Evolutionary conservation across 2,329 filamentous ascomycete species (phyloP), one percentile per base, ranked within the genome.

Genomic region (Thielaviopsis punctulata): DNA sequence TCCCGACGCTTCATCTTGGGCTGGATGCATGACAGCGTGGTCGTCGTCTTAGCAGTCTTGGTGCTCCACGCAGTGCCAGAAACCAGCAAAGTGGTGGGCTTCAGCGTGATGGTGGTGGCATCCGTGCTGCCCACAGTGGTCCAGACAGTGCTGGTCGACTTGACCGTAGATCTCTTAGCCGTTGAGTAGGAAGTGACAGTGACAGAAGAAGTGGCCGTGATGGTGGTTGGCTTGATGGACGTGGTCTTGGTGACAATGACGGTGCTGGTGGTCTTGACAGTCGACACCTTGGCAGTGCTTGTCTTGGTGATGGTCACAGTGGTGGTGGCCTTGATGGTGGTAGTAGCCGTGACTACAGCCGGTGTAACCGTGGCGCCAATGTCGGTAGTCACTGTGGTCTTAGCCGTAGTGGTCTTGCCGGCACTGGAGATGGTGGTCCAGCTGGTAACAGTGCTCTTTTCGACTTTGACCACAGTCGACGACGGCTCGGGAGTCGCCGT

Each of bases 121-220:
- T 50, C 48, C 19, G 39, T 50, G 39, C 48, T 50, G 33, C 48
- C 48, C 18, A 50, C 39, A 4, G 48, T 50, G 36, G 27, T 50
- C 9, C 25, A 27, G 5, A 50, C 39, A 21, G 48, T 50, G 41
- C 48, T 50, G 4, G 48, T 50, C 1, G 48, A 25, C 15, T 18
- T 23, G 19, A 45, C 9, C 1, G 48, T 50, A 24, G 48, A 9
- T 23, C 12, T 15, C 36, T 50, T 50, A n/a, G 48, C 39, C 13
- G 48, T 50, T 3, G 22, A 44, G 6, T 12, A 9, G 9, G 4
- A 4, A 12, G 30, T 33, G 30, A 33, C 10, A 13, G 36, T 44
- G 15, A 39, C 9, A 39, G 4, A 44, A 13, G 45, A 36, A 8
- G 48, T 50, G 25, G 22, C 36, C 12, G 21, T 50, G 10, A 45